Conservation (phyloP, 495 filamentous ascomycete species). For the Trichoderma virens region DNA sequence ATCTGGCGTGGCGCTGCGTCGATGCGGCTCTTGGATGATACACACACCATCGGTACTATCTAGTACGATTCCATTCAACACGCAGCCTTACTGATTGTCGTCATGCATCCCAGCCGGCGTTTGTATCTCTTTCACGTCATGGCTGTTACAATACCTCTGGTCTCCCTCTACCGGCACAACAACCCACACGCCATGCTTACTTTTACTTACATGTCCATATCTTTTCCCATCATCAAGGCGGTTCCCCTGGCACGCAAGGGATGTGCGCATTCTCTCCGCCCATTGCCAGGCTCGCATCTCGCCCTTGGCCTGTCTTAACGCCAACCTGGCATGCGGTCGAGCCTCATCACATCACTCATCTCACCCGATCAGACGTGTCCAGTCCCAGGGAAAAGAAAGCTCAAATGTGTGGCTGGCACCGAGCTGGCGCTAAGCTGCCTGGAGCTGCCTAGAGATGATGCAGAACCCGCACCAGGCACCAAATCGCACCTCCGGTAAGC, state of each 20-base stretch:
- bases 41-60: not conserved
- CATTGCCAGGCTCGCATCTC: not conserved
- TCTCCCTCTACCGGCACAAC: not conserved
- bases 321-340: not conserved
- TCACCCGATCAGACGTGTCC: conserved; percentile 21
- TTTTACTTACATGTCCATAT: no score
- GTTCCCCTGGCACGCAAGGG: conserved; percentile 1
- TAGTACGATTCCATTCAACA: not conserved
- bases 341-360: conserved; percentile 11
- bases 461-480: conserved; percentile 6
- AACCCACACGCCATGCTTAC: no score
- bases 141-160: not conserved
- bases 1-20: not conserved
- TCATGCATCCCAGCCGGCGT: not conserved
- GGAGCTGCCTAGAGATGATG: conserved; percentile 7
- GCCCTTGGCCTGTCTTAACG: conserved; percentile 10
- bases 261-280: not conserved
- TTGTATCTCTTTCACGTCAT: not conserved
- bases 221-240: no score
- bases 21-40: not conserved
- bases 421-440: conserved; percentile 10
- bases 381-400: not conserved
- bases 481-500: not conserved
- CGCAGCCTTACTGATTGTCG: not conserved
- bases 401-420: no score